These are phyloP conservation scores for Trichoderma brevicompactum DNA, from an alignment of 2,329 filamentous ascomycete species.

Conservation along the genomic window DNA sequence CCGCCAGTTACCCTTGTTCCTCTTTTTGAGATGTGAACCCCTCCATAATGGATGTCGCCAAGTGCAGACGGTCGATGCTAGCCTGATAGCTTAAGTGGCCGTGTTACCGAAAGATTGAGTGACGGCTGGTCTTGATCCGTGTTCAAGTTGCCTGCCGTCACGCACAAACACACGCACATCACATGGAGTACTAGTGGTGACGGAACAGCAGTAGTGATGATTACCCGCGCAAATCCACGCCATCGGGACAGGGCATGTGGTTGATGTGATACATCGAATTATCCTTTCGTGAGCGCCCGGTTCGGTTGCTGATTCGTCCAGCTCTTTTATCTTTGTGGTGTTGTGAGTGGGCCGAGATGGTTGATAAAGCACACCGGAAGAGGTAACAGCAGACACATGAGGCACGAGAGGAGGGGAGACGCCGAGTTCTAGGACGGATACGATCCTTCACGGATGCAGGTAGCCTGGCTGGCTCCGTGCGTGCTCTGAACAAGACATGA, in stretches of 20 bases:
- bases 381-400: not conserved
- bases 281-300: not conserved
- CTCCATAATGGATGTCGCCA: not conserved
- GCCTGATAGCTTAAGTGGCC: conserved; percentile 23
- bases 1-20: conserved; percentile 7
- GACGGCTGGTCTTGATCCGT: conserved; percentile 5
- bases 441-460: not conserved
- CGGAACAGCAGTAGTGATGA: not conserved
- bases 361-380: conserved; percentile 11
- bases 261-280: conserved; percentile 12
- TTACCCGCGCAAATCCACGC: conserved; percentile 18
- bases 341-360: conserved; percentile 11
- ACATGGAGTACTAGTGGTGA: conserved; percentile 15
- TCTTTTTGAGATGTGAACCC: not conserved
- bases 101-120: conserved; percentile 19
- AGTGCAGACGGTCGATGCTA: conserved; percentile 19
- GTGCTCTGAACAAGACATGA: not conserved
- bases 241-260: conserved; percentile 19
- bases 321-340: conserved; percentile 17
- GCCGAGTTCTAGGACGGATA: not conserved
- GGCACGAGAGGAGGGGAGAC: not conserved
- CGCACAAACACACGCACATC: not conserved
- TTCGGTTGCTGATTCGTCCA: conserved; percentile 17
- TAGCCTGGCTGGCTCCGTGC: not conserved
- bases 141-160: conserved; percentile 4